These are phyloP conservation scores for Chloranthus sessilifolius DNA, from an alignment of 164 flowering plant species.

Conservation along the genomic window DNA sequence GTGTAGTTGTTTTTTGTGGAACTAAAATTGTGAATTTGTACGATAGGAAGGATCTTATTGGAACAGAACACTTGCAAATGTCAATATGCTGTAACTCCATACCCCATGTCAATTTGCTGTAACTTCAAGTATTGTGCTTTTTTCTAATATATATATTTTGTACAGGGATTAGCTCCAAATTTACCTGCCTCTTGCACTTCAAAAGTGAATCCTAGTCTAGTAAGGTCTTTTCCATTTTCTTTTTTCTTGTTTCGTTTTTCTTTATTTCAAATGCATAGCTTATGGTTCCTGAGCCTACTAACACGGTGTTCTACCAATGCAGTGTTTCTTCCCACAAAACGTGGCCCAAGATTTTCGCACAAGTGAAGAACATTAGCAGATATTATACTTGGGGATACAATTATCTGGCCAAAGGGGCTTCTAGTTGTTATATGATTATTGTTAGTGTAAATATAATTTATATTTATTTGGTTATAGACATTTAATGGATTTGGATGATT, in stretches of 20 bases:
- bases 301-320: constrained; percentile 17
- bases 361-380: no score
- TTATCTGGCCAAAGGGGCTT: no score
- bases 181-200: constrained; percentile 73
- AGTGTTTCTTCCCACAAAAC: constrained; percentile 95
- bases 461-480: no score
- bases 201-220: constrained; percentile 52
- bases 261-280: no score
- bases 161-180: constrained; percentile 71
- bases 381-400: no score
- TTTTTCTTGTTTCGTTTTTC: neutral
- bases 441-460: no score
- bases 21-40: neutral
- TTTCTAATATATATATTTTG: no score
- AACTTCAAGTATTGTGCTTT: neutral
- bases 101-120: neutral
- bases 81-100: no score
- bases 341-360: constrained; percentile 47
- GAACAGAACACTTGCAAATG: constrained; percentile 43
- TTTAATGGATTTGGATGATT: no score
- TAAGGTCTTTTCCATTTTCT: constrained; percentile 22
- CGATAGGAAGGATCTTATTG: constrained; percentile 53
- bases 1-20: neutral
- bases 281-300: neutral
- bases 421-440: no score